These are phyloP conservation scores for Basipetospora sp. DNA, from an alignment of 2,329 filamentous ascomycete genomes.

Conservation along the genomic window DNA sequence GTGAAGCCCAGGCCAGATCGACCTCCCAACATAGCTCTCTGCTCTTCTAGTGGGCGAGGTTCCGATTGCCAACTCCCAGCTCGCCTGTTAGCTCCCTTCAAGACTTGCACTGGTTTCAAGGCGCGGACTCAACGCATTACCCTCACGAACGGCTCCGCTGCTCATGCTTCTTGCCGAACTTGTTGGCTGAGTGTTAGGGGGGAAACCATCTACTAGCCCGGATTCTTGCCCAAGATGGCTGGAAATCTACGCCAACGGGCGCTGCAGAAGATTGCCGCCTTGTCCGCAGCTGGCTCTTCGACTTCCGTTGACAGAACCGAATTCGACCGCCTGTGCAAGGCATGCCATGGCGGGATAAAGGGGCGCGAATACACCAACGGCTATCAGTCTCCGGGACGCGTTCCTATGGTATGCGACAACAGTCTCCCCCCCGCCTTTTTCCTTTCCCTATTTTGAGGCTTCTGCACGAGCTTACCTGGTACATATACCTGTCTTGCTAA, in stretches of 20 bases:
- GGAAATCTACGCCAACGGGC: constrained; percentile 44
- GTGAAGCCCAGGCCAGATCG: too few species aligned
- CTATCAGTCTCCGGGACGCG: constrained; percentile 25
- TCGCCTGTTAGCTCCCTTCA: too few species aligned
- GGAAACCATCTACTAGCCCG: too few species aligned
- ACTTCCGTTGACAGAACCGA: constrained; percentile 47
- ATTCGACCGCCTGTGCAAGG: constrained; percentile 46
- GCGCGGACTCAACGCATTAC: too few species aligned
- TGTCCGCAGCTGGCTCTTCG: constrained; percentile 41
- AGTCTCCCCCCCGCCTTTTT: too few species aligned
- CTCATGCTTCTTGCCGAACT: too few species aligned
- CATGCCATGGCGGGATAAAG: constrained; percentile 34
- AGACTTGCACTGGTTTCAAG: too few species aligned
- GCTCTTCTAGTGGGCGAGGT: too few species aligned
- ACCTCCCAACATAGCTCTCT: too few species aligned
- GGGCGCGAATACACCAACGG: constrained; percentile 34
- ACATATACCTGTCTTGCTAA: neutral
- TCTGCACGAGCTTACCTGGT: neutral
- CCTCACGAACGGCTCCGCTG: too few species aligned
- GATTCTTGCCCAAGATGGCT: neutral
- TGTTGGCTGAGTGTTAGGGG: too few species aligned
- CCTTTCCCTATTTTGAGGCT: neutral
- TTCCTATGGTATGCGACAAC: constrained; percentile 50
- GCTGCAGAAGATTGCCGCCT: constrained; percentile 48
- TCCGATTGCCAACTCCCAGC: too few species aligned